phyloP scores from a whole-genome alignment of 176 grass and related monocot species.

The Poa pratensis region DNA sequence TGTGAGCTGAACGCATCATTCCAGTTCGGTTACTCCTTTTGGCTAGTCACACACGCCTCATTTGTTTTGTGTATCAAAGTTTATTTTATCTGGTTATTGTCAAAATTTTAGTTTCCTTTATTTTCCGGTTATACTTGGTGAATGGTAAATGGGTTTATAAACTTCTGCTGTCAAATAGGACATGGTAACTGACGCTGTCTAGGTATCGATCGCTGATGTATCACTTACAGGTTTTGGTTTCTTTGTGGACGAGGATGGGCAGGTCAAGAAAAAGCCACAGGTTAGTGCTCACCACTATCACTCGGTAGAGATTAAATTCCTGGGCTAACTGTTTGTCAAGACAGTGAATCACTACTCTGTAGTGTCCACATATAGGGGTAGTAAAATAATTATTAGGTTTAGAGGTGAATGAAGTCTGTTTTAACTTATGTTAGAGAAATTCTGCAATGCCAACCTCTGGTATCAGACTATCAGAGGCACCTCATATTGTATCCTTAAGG shows the following conservation, averaged over 20 bases:
- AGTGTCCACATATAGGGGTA: neutral
- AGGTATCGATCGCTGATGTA: neutral
- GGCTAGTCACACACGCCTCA: neutral
- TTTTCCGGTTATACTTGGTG: neutral
- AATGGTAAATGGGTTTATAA: slow-evolving; percentile 11
- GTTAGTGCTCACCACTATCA: slow-evolving; percentile 32
- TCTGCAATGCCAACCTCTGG: neutral
- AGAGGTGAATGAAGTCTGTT: neutral
- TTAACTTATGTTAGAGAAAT: neutral
- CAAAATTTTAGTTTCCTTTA: neutral
- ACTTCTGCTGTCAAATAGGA: neutral
- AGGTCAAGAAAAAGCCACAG: slow-evolving; percentile 62
- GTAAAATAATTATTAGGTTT: slow-evolving; percentile 14
- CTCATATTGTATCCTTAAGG: neutral
- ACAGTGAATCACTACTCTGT: neutral
- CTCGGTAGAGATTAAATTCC: neutral
- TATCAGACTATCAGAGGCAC: neutral
- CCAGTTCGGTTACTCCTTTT: neutral
- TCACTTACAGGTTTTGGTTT: slow-evolving; percentile 75
- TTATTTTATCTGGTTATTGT: no score
- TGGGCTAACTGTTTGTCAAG: neutral
- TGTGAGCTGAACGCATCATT: neutral
- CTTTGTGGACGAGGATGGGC: slow-evolving; percentile 69
- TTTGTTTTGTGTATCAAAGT: no score
- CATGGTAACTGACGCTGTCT: neutral